These are phyloP conservation scores for Solanum arcanum DNA, from an alignment of 257 asterid genomes.

Conservation along the genomic window DNA sequence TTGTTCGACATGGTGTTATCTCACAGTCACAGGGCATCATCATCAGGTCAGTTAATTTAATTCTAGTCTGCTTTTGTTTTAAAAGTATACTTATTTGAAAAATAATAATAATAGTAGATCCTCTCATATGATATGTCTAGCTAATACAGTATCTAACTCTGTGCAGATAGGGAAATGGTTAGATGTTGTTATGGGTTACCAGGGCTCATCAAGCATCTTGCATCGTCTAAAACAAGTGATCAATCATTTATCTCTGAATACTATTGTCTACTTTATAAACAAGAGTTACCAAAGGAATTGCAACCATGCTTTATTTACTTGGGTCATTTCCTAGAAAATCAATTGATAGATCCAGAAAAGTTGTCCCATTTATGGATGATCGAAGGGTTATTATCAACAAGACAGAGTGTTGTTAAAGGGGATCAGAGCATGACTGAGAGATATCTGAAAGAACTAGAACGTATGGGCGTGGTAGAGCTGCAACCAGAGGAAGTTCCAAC, in stretches of 20 bases:
- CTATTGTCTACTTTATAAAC: not conserved
- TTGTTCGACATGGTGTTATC: not conserved
- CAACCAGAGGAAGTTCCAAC: not conserved
- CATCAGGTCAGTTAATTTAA: not conserved
- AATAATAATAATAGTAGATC: too few relatives aligned
- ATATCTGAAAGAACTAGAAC: not conserved
- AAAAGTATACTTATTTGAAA: not conserved
- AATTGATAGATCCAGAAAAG: not conserved
- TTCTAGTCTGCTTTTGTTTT: not conserved
- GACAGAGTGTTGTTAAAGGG: not conserved
- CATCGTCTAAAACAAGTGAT: not conserved
- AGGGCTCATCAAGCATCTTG: not conserved
- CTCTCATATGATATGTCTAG: too few relatives aligned
- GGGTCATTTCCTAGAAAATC: conserved; percentile 2
- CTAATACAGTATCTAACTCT: not conserved
- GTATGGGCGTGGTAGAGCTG: not conserved
- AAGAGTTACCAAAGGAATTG: not conserved
- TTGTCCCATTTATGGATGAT: not conserved
- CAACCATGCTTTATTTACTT: not conserved
- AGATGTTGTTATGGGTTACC: not conserved
- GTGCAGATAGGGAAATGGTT: not conserved
- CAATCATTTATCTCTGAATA: not conserved
- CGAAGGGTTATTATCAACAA: not conserved
- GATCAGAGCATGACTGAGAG: not conserved
- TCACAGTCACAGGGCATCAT: not conserved